These are phyloP conservation scores for Vigna trinervia DNA, from an alignment of 306 rosid species.

Conservation along the genomic window DNA sequence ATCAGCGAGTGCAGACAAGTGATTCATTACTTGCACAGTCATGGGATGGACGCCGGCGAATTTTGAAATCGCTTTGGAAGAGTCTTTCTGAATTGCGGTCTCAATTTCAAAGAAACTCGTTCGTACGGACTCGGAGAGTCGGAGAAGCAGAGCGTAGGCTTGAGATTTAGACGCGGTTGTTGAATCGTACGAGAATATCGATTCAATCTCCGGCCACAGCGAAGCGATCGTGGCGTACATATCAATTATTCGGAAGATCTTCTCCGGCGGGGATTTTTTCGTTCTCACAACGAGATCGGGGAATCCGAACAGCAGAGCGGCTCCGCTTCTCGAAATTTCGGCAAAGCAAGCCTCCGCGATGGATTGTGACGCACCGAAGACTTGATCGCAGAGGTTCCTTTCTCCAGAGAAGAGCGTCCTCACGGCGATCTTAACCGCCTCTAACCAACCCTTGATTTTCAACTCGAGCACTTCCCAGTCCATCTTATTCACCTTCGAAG, in stretches of 20 bases:
- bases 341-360: conserved; percentile 18
- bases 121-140: conserved; percentile 14
- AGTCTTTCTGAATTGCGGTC: conserved; percentile 13
- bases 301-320: neutral
- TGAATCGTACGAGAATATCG: conserved; percentile 18
- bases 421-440: conserved; percentile 16
- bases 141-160: neutral
- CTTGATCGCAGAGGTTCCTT: conserved; percentile 20
- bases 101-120: neutral
- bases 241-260: conserved; percentile 1
- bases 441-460: conserved; percentile 26
- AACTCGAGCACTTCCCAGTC: neutral
- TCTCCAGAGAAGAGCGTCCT: conserved; percentile 28
- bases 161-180: neutral
- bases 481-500: conserved; percentile 5
- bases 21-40: conserved; percentile 1
- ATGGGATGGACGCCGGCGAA: conserved; percentile 10
- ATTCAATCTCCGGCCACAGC: conserved; percentile 26
- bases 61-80: conserved; percentile 9
- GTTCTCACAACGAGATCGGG: conserved; percentile 3
- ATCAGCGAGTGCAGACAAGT: neutral
- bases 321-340: conserved; percentile 15
- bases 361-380: neutral
- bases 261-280: conserved; percentile 8
- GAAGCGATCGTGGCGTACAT: conserved; percentile 17